Base-by-base conservation (phyloP, 495 filamentous ascomycete genomes). In the Sabuloglossum arenarium region DNA sequence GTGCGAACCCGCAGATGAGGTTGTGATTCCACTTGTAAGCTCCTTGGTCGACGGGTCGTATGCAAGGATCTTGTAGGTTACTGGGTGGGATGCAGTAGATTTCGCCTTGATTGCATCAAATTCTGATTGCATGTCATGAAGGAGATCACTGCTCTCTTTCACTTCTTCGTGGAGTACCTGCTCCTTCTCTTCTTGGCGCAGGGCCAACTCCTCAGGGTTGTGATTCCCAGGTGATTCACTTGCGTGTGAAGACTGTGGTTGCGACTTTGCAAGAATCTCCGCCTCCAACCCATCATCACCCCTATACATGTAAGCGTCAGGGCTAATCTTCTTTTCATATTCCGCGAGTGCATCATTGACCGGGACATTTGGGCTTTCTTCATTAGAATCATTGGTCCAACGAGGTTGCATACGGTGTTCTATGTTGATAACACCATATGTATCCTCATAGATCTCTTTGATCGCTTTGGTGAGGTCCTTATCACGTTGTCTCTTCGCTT, bases 11-110 rank as follows among this genome's bases (percentile, higher is more conserved):
- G 75, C 74, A 6, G 68, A 71, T 0, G 80, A 81, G 8, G 75
- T 78, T 6, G 80, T 81, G 60, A 84, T 78, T 8, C 81, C 78
- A 16, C 71, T 71, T 14, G 72, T 74, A 29, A 89, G 67, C 50
- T 71, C 66, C 27, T 81, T 72, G 55, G 72, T 80, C n/a, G 71
- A 71, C 14, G 79, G 69, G 61, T 91, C 82, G 62, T 83, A 87
- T 14, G 79, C 84, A 11, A 91, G 70, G 34, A 91, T 74, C 56
- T 80, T 85, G 69, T 86, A 89, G 3, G 75, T 49, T 0, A 71
- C 71, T 5, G 54, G 39, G 62, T 58, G 6, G 59, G 61, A 54
- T 49, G 47, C 56, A 49, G 37, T 59, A 42, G 51, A 51, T 46
- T 58, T 49, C 29, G 42, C 29, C 24, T 37, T 51, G 29, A 56